Percentiles rank a stretch among this genome's conserved stretches.
These are phyloP conservation scores for Xylariomycetidae sp. DNA, from an alignment of 2,329 filamentous ascomycete species.

Conservation along the genomic window DNA sequence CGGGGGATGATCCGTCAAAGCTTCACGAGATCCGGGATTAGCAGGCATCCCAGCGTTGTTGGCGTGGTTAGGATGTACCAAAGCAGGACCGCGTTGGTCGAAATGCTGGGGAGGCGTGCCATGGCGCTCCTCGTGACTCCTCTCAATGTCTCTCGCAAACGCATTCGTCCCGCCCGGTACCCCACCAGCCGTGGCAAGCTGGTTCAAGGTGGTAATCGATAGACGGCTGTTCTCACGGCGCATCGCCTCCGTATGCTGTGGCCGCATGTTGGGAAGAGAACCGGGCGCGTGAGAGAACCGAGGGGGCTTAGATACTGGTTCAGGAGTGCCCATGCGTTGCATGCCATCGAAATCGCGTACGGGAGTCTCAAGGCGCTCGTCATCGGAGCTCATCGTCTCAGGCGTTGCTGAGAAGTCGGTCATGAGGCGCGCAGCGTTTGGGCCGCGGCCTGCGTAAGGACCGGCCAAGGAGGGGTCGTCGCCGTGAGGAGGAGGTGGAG, in stretches of 20 bases:
- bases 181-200: slow-evolving; percentile 66
- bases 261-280: slow-evolving; percentile 61
- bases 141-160: slow-evolving; percentile 23
- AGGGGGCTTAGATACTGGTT: slow-evolving; percentile 72
- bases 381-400: slow-evolving; percentile 52
- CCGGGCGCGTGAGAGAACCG: slow-evolving; percentile 71
- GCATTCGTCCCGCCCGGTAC: slow-evolving; percentile 32
- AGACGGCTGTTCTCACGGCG: slow-evolving; percentile 78
- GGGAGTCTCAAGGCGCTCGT: slow-evolving; percentile 39
- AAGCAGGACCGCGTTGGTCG: slow-evolving; percentile 35
- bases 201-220: slow-evolving; percentile 72
- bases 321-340: slow-evolving; percentile 56
- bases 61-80: slow-evolving; percentile 46
- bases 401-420: slow-evolving; percentile 41
- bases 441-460: slow-evolving; percentile 27
- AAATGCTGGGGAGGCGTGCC: slow-evolving; percentile 25
- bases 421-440: slow-evolving; percentile 33
- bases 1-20: slow-evolving; percentile 33
- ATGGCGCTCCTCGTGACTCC: slow-evolving; percentile 27
- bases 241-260: slow-evolving; percentile 70
- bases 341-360: slow-evolving; percentile 49
- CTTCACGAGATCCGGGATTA: slow-evolving; percentile 52
- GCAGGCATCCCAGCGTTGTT: slow-evolving; percentile 45
- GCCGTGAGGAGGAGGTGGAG: slow-evolving; percentile 19
- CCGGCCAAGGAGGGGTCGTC: slow-evolving; percentile 20